Base-by-base conservation (phyloP, 148 eudicot genomes). In the Linanthus parryae region DNA sequence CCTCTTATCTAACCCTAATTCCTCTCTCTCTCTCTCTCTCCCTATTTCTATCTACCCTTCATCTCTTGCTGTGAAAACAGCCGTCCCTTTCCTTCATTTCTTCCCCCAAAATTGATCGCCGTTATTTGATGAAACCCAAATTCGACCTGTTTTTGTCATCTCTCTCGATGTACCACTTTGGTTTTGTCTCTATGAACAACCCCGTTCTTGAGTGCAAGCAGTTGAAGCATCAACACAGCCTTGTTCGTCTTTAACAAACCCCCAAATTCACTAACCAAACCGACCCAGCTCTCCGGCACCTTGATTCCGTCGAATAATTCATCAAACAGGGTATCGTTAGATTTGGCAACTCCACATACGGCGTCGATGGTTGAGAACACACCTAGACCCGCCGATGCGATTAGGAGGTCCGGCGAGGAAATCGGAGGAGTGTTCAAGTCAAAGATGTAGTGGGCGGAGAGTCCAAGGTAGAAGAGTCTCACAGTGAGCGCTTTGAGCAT, bases 361-460 rank as follows among this genome's bases (percentile, higher is more conserved):
- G 98, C 96, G 26, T 87, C 78, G 16, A 91, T 94, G 52, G 94
- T 91, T 57, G 90, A 62, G 76, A 87, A 91, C 0, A 86, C 80
- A 0, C 98, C 98, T 1, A 94, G 95, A 10, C 95, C 98, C 33
- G 90, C 90, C 10, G 95, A 91, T 48, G 82, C 87, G 6, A 91
- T 67, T 2, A 91, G 83, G 64, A 91, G 90, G 66, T 91, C 96
- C 2, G 34, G 30, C 49, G 85, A 58, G 17, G 76, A 73, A 38
- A 86, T 79, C 0, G 96, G 94, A 2, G 96, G 98, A 1, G 94
- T 79, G 5, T 89, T 87, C 98, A 87, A 83, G 76, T 87, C 94
- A 61, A 79, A 81, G 5, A 91, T 73, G 70, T 77, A 79, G 75
- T 91, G 87, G 55, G 87, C 90, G 7, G 66, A 44, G 35, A 87